Base-by-base conservation (phyloP, 2,329 filamentous ascomycete species). In the Monosporascus sp. region DNA sequence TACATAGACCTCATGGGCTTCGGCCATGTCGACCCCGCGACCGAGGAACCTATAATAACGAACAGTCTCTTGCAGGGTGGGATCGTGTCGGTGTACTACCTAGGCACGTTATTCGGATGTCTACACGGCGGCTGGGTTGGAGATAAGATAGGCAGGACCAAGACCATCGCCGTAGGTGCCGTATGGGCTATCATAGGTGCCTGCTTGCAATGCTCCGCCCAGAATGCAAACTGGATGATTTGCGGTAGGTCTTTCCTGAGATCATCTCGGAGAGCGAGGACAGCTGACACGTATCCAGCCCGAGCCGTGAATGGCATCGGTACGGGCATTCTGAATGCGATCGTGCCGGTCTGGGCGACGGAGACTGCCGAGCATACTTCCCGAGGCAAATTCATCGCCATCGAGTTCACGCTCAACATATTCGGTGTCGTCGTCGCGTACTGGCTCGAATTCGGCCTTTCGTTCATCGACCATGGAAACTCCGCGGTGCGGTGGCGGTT, bases 381-480 rank as follows among this genome's bases (percentile, higher is more conserved):
- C 2, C 79, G 87, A 41, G 87, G 87, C 6, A 78, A 83, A 47
- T 87, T 88, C 57, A 82, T 89, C 52, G 83, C 84, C 9, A 83
- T 88, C 51, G 86, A 89, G 61, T 89, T 90, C 57, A 89, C 85
- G 0, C 68, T 89, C 8, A 90, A 89, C 63, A 88, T 89, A 55
- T 83, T 88, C 47, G 85, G 85, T 61, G 83, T 88, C 0, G 80
- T 84, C 20, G 73, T 84, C 37, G 70, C 79, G 3, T 88, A 88
- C 58, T 86, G 82, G 83, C 66, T 78, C 6, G 74, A 77, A 59
- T 84, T 80, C 57, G 84, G 82, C 3, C 72, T 82, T 9, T 82
- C 81, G 0, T 87, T 82, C 62, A 78, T 83, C 58, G 77, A 84
- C 53, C 74, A 76, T 37, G 81, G 81, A 11, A 72, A 70, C 2